Conservation (phyloP, 2,329 filamentous ascomycete species). For the Cryphonectria parasitica region DNA sequence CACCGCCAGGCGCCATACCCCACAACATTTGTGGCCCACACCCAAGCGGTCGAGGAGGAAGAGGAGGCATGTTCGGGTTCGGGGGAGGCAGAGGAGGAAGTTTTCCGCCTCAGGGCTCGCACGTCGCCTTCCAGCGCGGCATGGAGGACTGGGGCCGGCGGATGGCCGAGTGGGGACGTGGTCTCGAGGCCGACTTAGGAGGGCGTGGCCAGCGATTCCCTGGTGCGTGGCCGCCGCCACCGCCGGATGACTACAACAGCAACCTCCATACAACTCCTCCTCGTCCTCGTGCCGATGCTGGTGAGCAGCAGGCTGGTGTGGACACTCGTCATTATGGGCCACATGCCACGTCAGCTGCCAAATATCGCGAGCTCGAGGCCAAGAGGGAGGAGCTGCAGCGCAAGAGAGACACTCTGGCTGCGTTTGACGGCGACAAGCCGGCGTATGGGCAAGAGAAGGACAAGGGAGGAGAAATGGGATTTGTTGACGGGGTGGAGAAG, state of each 20-base stretch:
- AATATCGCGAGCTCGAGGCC: slow-evolving; percentile 42
- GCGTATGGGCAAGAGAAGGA: slow-evolving; percentile 22
- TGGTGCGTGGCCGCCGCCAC: slow-evolving; percentile 45
- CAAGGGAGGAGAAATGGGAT: slow-evolving; percentile 18
- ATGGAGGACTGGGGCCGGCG: slow-evolving; percentile 22
- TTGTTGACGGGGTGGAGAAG: slow-evolving; percentile 25
- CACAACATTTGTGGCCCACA: not conserved
- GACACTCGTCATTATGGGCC: slow-evolving; percentile 31
- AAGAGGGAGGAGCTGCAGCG: slow-evolving; percentile 41
- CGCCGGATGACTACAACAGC: slow-evolving; percentile 34
- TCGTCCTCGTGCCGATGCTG: not conserved
- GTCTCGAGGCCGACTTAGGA: not conserved
- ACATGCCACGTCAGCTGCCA: slow-evolving; percentile 37
- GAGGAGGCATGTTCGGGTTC: slow-evolving; percentile 15
- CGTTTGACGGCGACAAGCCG: slow-evolving; percentile 13
- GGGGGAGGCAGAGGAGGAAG: slow-evolving; percentile 11
- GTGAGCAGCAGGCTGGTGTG: slow-evolving; percentile 24
- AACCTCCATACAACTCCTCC: not conserved
- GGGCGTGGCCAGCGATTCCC: slow-evolving; percentile 29
- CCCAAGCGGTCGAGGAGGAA: slow-evolving; percentile 14
- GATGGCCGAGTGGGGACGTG: slow-evolving; percentile 18
- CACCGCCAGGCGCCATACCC: too few species aligned
- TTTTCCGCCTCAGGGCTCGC: slow-evolving; percentile 4
- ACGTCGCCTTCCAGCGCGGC: slow-evolving; percentile 9
- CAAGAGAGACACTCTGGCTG: slow-evolving; percentile 36